Percentiles rank a stretch among this genome's conserved stretches.
Evolutionary conservation across 2,329 filamentous ascomycete genomes (phyloP).

Genomic region (Fusarium sp.): DNA sequence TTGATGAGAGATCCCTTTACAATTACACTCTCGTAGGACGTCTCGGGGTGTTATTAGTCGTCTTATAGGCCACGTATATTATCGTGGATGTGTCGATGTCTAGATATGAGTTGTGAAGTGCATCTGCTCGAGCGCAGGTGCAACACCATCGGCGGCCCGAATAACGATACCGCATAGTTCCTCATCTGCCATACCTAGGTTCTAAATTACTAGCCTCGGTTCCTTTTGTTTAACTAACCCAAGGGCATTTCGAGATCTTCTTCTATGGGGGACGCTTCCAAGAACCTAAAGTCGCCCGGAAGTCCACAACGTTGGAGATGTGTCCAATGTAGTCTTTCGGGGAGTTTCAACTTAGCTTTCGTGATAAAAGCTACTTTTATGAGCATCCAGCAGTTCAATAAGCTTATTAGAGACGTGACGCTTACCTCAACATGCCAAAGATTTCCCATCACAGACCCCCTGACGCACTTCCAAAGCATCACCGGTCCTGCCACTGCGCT

Average conservation of each 20-base stretch:
- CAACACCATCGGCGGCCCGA: neutral
- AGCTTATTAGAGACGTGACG: no score
- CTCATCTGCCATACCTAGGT: neutral
- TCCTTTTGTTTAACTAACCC: neutral
- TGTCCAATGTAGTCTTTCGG: neutral
- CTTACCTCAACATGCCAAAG: neutral
- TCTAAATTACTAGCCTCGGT: accelerated
- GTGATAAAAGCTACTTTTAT: accelerated
- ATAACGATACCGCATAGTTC: neutral
- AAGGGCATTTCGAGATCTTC: neutral
- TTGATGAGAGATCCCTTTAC: accelerated
- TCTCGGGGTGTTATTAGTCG: accelerated
- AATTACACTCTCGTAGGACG: accelerated
- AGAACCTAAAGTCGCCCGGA: accelerated
- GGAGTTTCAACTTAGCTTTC: neutral
- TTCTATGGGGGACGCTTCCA: neutral
- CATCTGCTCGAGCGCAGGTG: neutral
- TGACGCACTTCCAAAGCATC: neutral
- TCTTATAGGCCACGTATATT: no score
- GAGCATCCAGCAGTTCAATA: accelerated
- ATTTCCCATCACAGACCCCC: neutral
- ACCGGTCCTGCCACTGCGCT: neutral
- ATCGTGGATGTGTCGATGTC: neutral
- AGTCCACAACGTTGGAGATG: neutral
- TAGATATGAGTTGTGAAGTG: neutral